Evolutionary conservation across 257 asterid species (phyloP), one percentile per base, ranked within the genome.

Genomic region (Verbascum thapsus): DNA sequence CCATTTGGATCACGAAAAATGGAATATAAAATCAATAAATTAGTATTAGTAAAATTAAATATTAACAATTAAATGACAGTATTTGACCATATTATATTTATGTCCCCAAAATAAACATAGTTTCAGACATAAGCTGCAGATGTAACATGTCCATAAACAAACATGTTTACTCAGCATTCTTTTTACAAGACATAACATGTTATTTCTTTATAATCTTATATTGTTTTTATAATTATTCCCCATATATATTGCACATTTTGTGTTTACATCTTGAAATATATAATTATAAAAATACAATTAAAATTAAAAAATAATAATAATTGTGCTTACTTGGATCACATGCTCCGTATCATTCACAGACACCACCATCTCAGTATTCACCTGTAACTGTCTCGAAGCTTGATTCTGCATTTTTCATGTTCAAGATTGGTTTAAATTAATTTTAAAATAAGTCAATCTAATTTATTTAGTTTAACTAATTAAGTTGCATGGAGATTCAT

Each of bases 261-360:
- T n/a, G n/a, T n/a, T n/a, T n/a, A n/a, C 34, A 30, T 11, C 4
- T 30, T 17, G 16, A 56, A 17, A 30, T 47, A 35, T 11, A 62
- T 7, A 20, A 26, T 8, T 2, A 15, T 26, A 44, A 41, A 2
- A 11, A 10, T 22, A 8, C 8, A 20, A 56, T 26, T 16, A 15
- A 30, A n/a, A n/a, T n/a, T 42, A 23, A 30, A 57, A 13, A n/a
- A 38, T 2, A 58, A 12, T 7, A 9, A 23, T 18, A 18, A 8
- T 11, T 19, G 4, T 22, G 45, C 80, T 75, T 75, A 74, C 80
- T 67, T 75, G 77, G 69, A 66, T 69, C 20, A 72, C 48, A 66
- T 72, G 74, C 58, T 70, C 65, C 8, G 72, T 58, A 50, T 57
- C 54, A 10, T 63, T 75, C 26, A 44, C 49, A 16, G 70, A 55